Percentiles rank a stretch among this genome's conserved stretches.
phyloP scores from a whole-genome alignment of 345 rosid genomes.

The Microcos paniculata region DNA sequence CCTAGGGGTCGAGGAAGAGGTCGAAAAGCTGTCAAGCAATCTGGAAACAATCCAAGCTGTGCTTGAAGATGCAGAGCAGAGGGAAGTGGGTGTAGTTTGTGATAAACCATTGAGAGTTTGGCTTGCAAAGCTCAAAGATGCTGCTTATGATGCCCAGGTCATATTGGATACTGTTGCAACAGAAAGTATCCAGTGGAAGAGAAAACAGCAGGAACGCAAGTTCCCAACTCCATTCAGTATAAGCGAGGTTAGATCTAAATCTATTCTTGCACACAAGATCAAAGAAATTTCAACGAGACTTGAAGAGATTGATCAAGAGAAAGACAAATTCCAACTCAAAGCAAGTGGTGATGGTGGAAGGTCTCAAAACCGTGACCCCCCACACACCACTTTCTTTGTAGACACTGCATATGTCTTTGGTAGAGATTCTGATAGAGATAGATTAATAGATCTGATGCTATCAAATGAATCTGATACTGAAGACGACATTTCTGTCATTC shows the following conservation, averaged over 20 bases:
- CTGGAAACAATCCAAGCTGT: no score
- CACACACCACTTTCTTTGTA: background rate
- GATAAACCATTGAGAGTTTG: no score
- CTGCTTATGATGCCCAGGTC: no score
- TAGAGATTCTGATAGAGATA: conserved; percentile 11
- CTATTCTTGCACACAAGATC: background rate
- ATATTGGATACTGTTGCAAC: no score
- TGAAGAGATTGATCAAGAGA: background rate
- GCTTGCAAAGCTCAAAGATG: no score
- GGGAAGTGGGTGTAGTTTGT: no score
- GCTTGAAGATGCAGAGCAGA: no score
- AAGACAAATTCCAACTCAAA: background rate
- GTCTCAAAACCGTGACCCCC: background rate
- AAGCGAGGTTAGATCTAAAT: background rate
- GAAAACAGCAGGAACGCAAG: background rate
- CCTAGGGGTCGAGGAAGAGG: no score
- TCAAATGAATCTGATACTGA: background rate
- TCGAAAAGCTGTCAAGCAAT: no score
- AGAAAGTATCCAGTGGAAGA: background rate
- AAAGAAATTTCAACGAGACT: background rate
- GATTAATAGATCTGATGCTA: conserved; percentile 3
- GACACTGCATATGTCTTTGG: conserved; percentile 2
- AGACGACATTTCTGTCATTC: background rate
- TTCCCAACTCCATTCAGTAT: background rate
- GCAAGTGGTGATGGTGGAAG: background rate